phyloP scores from a whole-genome alignment of 805 yeast genomes.

The Metschnikowia baotianmanensis region DNA sequence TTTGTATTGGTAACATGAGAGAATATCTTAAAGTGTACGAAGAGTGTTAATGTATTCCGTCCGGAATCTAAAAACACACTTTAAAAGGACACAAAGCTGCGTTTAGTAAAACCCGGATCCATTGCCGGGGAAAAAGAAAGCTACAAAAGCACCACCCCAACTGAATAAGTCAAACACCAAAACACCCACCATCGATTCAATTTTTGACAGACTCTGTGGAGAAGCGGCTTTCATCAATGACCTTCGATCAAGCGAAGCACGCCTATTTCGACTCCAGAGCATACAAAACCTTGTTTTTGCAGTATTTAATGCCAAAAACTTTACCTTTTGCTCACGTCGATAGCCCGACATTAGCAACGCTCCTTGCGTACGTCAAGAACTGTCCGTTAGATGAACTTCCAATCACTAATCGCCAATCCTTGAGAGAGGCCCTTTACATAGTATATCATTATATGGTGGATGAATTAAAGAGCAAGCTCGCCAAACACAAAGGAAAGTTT shows the following conservation, averaged over 20 bases:
- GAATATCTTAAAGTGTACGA: too few relatives aligned
- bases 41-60: too few relatives aligned
- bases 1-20: too few relatives aligned
- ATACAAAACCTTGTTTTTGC: neutral
- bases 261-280: constrained; percentile 1
- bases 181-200: neutral
- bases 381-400: constrained; percentile 1
- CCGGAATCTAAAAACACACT: too few relatives aligned
- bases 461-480: neutral
- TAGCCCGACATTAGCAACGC: constrained; percentile 2
- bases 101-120: too few relatives aligned
- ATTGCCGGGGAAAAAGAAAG: too few relatives aligned
- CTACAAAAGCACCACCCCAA: too few relatives aligned
- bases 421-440: constrained; percentile 2
- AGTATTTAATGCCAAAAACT: constrained; percentile 1
- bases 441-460: constrained; percentile 1
- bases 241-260: neutral
- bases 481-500: constrained; percentile 3
- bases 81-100: too few relatives aligned
- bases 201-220: neutral
- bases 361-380: neutral
- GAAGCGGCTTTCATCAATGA: neutral
- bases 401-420: neutral
- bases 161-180: too few relatives aligned
- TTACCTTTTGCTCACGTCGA: constrained; percentile 4